Evolutionary conservation across 2,329 filamentous ascomycete genomes (phyloP).

Genomic region (Clonostachys rhizophaga): DNA sequence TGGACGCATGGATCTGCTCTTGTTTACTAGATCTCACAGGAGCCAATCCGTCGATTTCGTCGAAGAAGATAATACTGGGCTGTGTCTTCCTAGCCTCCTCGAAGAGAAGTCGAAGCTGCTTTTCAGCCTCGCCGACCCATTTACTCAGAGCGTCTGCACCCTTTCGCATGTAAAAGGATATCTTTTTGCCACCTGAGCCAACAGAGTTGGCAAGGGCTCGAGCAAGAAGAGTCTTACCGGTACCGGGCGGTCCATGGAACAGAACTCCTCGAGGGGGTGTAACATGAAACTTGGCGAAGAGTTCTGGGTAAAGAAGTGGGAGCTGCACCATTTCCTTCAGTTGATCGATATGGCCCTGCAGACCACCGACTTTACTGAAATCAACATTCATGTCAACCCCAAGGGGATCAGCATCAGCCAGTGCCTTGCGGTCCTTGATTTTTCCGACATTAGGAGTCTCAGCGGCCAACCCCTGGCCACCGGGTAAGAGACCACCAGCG

Average conservation of each 20-base stretch:
- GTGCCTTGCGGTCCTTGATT: slow-evolving; percentile 84
- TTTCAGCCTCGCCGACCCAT: slow-evolving; percentile 97
- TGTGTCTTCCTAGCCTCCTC: slow-evolving; percentile 95
- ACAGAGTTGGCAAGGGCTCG: slow-evolving; percentile 89
- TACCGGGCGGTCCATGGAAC: slow-evolving; percentile 95
- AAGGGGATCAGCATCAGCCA: slow-evolving; percentile 90
- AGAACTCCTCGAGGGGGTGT: slow-evolving; percentile 91
- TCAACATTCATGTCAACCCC: slow-evolving; percentile 90
- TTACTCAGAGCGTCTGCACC: slow-evolving; percentile 96
- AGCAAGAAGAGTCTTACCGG: slow-evolving; percentile 95
- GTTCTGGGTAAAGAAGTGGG: slow-evolving; percentile 88
- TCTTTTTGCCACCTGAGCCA: slow-evolving; percentile 83
- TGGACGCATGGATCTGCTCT: slow-evolving; percentile 97
- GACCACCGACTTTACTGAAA: slow-evolving; percentile 88
- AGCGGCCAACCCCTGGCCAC: slow-evolving; percentile 28
- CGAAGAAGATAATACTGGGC: slow-evolving; percentile 98
- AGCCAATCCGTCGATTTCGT: slow-evolving; percentile 95
- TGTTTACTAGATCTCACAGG: slow-evolving; percentile 97
- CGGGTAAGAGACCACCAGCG: slow-evolving; percentile 37
- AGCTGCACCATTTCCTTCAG: slow-evolving; percentile 98
- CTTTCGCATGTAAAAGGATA: slow-evolving; percentile 99
- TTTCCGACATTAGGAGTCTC: slow-evolving; percentile 81
- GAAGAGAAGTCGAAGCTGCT: slow-evolving; percentile 88
- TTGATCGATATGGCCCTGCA: slow-evolving; percentile 92
- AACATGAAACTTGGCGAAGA: slow-evolving; percentile 87